Percentiles rank a stretch among this genome's conserved stretches.
phyloP scores from a whole-genome alignment of 441 rosid genomes.

The Jatropha podagrica region DNA sequence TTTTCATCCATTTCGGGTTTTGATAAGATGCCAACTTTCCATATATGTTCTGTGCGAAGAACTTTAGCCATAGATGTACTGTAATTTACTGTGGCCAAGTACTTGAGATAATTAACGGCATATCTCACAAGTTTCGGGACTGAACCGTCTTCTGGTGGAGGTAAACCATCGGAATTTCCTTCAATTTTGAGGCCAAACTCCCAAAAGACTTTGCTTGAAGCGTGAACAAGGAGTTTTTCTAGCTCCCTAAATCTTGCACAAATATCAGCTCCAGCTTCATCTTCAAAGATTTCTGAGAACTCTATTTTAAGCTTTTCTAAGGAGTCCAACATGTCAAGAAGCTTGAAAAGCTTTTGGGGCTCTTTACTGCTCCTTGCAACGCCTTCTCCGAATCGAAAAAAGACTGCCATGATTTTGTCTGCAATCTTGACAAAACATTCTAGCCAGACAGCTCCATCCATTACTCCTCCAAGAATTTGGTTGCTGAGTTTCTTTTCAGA shows the following conservation, averaged over 20 bases:
- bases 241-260: slow-evolving; percentile 53
- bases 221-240: slow-evolving; percentile 52
- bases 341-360: slow-evolving; percentile 71
- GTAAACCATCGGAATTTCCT: slow-evolving; percentile 50
- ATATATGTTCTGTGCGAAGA: slow-evolving; percentile 54
- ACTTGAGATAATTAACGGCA: slow-evolving; percentile 61
- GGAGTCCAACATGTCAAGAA: slow-evolving; percentile 60
- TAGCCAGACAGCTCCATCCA: slow-evolving; percentile 51
- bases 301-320: slow-evolving; percentile 47
- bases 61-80: slow-evolving; percentile 51
- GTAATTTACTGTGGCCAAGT: slow-evolving; percentile 45
- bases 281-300: slow-evolving; percentile 47
- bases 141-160: slow-evolving; percentile 54
- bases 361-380: slow-evolving; percentile 61
- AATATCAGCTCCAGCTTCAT: slow-evolving; percentile 54
- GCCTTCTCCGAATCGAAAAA: slow-evolving; percentile 73
- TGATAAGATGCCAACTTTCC: slow-evolving; percentile 54
- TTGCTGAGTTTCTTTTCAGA: slow-evolving; percentile 58
- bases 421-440: slow-evolving; percentile 70
- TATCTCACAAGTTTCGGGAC: slow-evolving; percentile 64
- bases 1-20: slow-evolving; percentile 47
- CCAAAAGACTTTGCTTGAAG: slow-evolving; percentile 60
- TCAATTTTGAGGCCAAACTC: slow-evolving; percentile 64
- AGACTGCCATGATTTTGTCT: slow-evolving; percentile 68
- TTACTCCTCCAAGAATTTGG: slow-evolving; percentile 41